Percentiles rank a stretch among this genome's conserved stretches.
Conservation (phyloP, 768 basidiomycete species). For the Kwoniella dejecticola region DNA sequence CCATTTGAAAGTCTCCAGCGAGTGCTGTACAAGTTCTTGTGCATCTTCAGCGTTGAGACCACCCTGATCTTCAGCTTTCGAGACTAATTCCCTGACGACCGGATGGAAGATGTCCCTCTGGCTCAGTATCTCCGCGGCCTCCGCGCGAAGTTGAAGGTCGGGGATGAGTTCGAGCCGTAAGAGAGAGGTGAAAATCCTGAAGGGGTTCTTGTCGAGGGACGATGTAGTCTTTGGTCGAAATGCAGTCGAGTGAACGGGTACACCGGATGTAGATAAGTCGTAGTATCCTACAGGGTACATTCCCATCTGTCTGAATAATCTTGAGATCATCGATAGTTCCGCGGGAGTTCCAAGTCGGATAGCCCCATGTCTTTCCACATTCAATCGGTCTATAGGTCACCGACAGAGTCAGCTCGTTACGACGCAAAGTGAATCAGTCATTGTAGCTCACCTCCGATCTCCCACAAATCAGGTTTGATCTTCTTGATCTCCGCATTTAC, state of each 20-base stretch:
- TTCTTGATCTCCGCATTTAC: slow-evolving; percentile 29
- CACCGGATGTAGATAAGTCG: slow-evolving; percentile 46
- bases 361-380: slow-evolving; percentile 50
- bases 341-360: slow-evolving; percentile 45
- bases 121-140: slow-evolving; percentile 13
- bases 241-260: slow-evolving; percentile 52
- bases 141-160: background rate
- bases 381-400: slow-evolving; percentile 33
- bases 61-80: slow-evolving; percentile 37
- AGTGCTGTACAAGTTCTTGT: slow-evolving; percentile 29
- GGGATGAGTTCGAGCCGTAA: slow-evolving; percentile 40
- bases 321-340: slow-evolving; percentile 39
- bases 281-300: slow-evolving; percentile 53
- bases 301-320: slow-evolving; percentile 41
- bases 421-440: background rate
- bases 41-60: slow-evolving; percentile 23
- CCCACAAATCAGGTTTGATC: slow-evolving; percentile 22
- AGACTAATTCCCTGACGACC: slow-evolving; percentile 20
- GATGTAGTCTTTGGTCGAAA: slow-evolving; percentile 38
- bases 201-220: slow-evolving; percentile 45
- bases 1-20: slow-evolving; percentile 49
- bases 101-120: slow-evolving; percentile 45
- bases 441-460: slow-evolving; percentile 26
- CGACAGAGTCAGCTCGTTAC: background rate
- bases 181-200: slow-evolving; percentile 49